These are phyloP conservation scores for Fusarium compactum DNA, from an alignment of 2,329 filamentous ascomycete genomes.

Conservation along the genomic window DNA sequence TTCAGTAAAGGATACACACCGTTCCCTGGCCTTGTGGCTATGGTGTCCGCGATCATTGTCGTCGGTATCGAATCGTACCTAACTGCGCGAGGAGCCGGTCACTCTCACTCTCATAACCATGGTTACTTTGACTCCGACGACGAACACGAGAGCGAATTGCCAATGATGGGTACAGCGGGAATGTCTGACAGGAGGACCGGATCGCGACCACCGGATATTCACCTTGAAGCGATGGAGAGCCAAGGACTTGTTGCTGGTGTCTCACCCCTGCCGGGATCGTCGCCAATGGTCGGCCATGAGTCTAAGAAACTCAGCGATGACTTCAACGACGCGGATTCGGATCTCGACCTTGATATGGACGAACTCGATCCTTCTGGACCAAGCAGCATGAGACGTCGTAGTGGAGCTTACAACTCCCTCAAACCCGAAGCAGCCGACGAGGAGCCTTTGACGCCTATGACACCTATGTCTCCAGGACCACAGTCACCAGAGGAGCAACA, in stretches of 20 bases:
- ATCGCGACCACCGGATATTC: conserved; percentile 62
- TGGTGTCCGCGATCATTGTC: conserved; percentile 84
- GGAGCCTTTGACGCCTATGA: conserved; percentile 46
- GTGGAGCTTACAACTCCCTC: conserved; percentile 50
- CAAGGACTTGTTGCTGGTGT: conserved; percentile 69
- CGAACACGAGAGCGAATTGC: conserved; percentile 50
- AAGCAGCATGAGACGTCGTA: conserved; percentile 42
- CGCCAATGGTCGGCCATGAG: conserved; percentile 52
- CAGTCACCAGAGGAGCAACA: conserved; percentile 68
- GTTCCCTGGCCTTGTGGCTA: conserved; percentile 83
- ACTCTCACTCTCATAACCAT: conserved; percentile 68
- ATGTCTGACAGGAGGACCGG: conserved; percentile 55
- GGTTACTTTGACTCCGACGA: conserved; percentile 63
- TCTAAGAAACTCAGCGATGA: conserved; percentile 49
- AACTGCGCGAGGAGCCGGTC: conserved; percentile 74
- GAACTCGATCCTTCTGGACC: conserved; percentile 64
- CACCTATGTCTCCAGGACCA: conserved; percentile 46
- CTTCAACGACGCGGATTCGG: conserved; percentile 62
- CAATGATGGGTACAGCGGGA: conserved; percentile 47
- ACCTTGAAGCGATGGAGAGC: conserved; percentile 64
- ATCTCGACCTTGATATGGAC: conserved; percentile 70
- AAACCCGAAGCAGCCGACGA: conserved; percentile 45
- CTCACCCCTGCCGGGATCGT: conserved; percentile 69
- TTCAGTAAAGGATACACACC: conserved; percentile 85
- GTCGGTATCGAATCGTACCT: conserved; percentile 91